Evolutionary conservation across 2,329 filamentous ascomycete species (phyloP).

Genomic region (Colletotrichum nymphaeae): DNA sequence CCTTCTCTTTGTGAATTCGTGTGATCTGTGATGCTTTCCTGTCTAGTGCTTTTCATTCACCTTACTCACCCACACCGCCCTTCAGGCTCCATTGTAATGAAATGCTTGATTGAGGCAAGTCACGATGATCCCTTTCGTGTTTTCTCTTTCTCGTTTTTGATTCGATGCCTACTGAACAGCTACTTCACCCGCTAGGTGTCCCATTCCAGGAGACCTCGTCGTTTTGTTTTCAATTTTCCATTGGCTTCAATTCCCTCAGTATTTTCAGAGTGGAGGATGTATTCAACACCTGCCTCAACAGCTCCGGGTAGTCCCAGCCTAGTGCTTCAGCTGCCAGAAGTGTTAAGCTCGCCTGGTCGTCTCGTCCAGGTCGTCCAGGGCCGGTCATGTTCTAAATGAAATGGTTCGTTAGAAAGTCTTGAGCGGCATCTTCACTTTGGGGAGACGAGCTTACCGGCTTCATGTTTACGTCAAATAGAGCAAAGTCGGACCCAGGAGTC

Average conservation of each 20-base stretch:
- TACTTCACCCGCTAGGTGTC: neutral
- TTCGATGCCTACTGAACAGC: neutral
- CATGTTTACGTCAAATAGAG: conserved; percentile 63
- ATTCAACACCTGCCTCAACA: conserved; percentile 50
- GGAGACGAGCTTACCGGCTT: conserved; percentile 53
- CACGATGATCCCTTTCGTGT: neutral
- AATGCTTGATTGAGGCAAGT: rapidly evolving
- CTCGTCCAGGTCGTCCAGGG: conserved; percentile 57
- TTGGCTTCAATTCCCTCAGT: neutral
- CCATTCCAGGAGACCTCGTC: no score
- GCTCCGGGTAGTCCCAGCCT: conserved; percentile 54
- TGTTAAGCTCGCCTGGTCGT: conserved; percentile 59
- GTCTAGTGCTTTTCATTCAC: neutral
- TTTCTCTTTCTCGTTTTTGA: neutral
- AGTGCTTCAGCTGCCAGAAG: conserved; percentile 53
- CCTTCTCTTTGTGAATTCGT: neutral
- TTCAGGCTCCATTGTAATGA: neutral
- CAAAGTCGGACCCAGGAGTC: conserved; percentile 47
- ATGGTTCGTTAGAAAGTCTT: no score
- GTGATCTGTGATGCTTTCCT: no score
- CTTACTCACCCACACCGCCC: neutral
- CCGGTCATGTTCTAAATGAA: conserved; percentile 46
- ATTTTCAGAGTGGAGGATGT: neutral
- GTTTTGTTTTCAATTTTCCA: neutral
- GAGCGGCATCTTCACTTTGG: no score